Evolutionary conservation across 352 stramenopile species (phyloP).

Genomic region (Pythium oligandrum): DNA sequence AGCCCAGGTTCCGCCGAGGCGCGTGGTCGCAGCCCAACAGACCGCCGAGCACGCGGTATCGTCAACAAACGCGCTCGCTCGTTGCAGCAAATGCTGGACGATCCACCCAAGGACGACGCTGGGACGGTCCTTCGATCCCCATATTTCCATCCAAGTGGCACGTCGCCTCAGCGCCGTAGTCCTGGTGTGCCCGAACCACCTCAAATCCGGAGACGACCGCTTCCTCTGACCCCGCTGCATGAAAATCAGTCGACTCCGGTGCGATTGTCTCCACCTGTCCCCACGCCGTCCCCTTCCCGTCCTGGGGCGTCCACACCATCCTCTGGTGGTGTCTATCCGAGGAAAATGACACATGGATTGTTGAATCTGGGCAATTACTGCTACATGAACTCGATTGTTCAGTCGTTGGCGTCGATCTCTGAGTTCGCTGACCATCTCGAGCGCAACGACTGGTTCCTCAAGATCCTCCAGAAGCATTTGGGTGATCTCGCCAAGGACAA

Average conservation of each 20-base stretch:
- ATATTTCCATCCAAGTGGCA: conserved; percentile 8
- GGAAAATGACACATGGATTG: conserved; percentile 79
- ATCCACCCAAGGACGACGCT: conserved; percentile 35
- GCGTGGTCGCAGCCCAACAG: too few relatives aligned
- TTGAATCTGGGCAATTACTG: conserved; percentile 93
- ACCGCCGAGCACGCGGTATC: conserved; percentile 14
- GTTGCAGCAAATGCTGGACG: conserved; percentile 71
- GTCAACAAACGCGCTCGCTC: conserved; percentile 76
- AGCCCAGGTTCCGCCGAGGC: background rate
- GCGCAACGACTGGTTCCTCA: conserved; percentile 52
- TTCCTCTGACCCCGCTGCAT: background rate
- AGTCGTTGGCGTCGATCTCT: conserved; percentile 65
- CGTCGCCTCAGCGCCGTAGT: background rate
- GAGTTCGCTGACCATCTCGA: conserved; percentile 50
- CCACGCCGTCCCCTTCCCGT: background rate
- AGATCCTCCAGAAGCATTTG: conserved; percentile 52
- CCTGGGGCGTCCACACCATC: background rate
- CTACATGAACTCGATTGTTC: conserved; percentile 94
- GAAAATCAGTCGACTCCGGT: background rate
- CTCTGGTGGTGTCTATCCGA: conserved; percentile 1
- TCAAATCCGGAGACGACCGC: too few relatives aligned
- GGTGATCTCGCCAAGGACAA: conserved; percentile 17
- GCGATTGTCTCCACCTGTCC: too few relatives aligned
- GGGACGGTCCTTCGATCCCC: conserved; percentile 18
- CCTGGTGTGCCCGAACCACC: background rate